phyloP scores from a whole-genome alignment of 495 filamentous ascomycete genomes.

The Penicillium parvum region DNA sequence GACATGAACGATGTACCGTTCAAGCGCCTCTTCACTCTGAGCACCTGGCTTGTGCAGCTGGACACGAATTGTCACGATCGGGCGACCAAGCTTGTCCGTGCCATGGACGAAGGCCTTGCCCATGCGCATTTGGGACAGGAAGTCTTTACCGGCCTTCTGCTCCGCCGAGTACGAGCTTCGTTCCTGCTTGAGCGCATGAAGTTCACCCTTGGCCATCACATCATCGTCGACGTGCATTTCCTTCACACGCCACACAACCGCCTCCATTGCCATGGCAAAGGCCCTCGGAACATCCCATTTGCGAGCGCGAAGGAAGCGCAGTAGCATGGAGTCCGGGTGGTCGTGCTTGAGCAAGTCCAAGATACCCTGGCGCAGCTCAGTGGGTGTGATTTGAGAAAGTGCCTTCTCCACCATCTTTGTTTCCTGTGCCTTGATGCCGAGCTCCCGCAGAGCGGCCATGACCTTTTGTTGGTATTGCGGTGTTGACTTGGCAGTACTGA shows the following conservation, averaged over 20 bases:
- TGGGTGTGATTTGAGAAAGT: constrained; percentile 49
- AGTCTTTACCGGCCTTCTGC: constrained; percentile 67
- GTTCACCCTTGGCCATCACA: constrained; percentile 73
- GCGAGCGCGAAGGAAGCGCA: constrained; percentile 84
- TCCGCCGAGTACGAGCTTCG: constrained; percentile 48
- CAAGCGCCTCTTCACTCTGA: constrained; percentile 74
- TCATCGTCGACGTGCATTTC: constrained; percentile 81
- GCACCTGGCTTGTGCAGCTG: constrained; percentile 78
- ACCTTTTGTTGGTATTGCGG: constrained; percentile 18
- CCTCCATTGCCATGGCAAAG: constrained; percentile 83
- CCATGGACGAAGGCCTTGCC: constrained; percentile 93
- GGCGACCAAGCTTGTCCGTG: constrained; percentile 72
- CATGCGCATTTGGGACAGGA: constrained; percentile 77
- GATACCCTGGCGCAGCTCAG: constrained; percentile 68
- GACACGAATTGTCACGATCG: constrained; percentile 77
- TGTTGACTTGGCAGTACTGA: constrained; percentile 10
- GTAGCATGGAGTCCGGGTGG: constrained; percentile 81
- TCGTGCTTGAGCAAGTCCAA: constrained; percentile 89
- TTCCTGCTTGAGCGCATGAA: constrained; percentile 53
- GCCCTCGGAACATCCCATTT: constrained; percentile 94
- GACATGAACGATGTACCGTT: constrained; percentile 83
- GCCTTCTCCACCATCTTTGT: constrained; percentile 29
- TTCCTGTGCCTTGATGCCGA: constrained; percentile 24
- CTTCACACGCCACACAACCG: constrained; percentile 79
- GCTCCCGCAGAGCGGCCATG: constrained; percentile 20